Base-by-base conservation (phyloP, 73 alveolate genomes). In the Durusdinium trenchii region DNA sequence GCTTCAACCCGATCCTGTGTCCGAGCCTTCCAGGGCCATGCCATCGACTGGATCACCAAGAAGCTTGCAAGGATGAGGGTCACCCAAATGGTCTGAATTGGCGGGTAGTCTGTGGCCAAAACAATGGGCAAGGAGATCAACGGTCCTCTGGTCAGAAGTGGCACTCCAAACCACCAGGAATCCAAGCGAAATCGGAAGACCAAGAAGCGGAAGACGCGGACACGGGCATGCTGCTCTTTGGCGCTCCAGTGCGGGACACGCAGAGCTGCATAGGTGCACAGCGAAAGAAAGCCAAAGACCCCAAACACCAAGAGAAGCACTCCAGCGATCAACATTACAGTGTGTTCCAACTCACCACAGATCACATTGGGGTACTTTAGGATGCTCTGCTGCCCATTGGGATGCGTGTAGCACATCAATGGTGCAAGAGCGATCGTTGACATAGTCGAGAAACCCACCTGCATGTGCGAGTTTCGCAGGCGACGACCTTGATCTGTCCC, bases 381-480 rank as follows among this genome's bases (percentile, higher is more conserved):
- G 43, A 89, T 42, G 43, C 96, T 89, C 71, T 67, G 85, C 71
- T 62, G 46, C 12, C 54, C 50, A 42, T 89, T 89, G 51, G 96
- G 96, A 38, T 87, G 96, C 38, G 86, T 89, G 86, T 62, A 89
- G 42, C 96, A 89, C 73, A 51, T 89, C 86, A 89, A 30, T 50
- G 96, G 96, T 28, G 54, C 78, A 50, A 89, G 43, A 20, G 96
- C 96, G 2, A 45, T 89, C 0, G 96, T 75, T 18, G 86, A 64
- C 96, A 89, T 89, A 30, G 96, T 89, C 51, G 85, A 57, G 51
- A 89, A 89, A 73, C 96, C 86, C 84, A 87, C 81, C 78, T 71
- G 32, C 57, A 4, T 20, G 42, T 23, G 26, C 62, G 42, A 35
- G 43, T 42, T 40, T 62, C 90, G 45, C 38, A 23, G 62, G 16